Percentiles rank a stretch among this genome's conserved stretches.
These are phyloP conservation scores for Debaryomyces udenii DNA, from an alignment of 1,139 yeast species.

Conservation along the genomic window DNA sequence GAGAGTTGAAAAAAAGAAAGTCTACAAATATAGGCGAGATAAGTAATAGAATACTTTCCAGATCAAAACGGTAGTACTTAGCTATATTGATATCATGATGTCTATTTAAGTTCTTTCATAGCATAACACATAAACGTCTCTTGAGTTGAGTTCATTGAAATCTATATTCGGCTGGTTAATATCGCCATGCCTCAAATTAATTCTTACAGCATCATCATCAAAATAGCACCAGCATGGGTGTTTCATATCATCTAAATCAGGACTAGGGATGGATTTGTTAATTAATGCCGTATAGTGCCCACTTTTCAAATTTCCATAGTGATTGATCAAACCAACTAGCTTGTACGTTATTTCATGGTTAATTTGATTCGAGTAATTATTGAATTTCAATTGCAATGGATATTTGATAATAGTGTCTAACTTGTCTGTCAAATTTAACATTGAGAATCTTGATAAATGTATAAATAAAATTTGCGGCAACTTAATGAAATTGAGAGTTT, in stretches of 20 bases:
- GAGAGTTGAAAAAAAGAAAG: conserved; percentile 1
- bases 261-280: conserved; percentile 48
- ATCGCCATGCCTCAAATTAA: conserved; percentile 51
- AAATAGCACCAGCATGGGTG: conserved; percentile 64
- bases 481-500: conserved; percentile 61
- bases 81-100: conserved; percentile 2
- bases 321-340: conserved; percentile 66
- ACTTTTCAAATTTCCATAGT: conserved; percentile 67
- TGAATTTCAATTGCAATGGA: conserved; percentile 51
- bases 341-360: conserved; percentile 51
- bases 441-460: conserved; percentile 63
- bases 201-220: conserved; percentile 67
- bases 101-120: conserved; percentile 50
- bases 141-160: conserved; percentile 46
- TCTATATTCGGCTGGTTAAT: conserved; percentile 34
- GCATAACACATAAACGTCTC: conserved; percentile 74
- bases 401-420: conserved; percentile 56
- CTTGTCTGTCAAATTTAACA: conserved; percentile 58
- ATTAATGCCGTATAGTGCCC: conserved; percentile 78
- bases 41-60: conserved; percentile 9
- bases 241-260: conserved; percentile 25
- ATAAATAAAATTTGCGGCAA: conserved; percentile 66
- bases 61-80: conserved; percentile 1
- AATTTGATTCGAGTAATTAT: conserved; percentile 33
- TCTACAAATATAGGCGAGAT: conserved; percentile 10